These are phyloP conservation scores for Trichoderma sp. DNA, from an alignment of 2,329 filamentous ascomycete species.

Conservation along the genomic window DNA sequence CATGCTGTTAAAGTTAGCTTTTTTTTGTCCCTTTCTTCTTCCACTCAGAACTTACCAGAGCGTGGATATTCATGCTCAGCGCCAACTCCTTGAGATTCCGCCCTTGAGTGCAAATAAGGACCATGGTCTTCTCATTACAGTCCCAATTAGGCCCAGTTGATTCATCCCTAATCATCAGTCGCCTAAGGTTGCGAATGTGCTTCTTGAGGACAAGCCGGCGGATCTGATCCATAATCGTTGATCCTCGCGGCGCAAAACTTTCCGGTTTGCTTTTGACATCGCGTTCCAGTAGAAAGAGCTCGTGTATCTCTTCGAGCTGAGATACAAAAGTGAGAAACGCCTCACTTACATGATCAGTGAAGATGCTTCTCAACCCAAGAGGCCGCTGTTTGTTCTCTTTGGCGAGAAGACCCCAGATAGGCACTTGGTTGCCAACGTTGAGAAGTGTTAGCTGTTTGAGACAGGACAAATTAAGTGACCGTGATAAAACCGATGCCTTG, in stretches of 20 bases:
- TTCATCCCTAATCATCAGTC: constrained; percentile 65
- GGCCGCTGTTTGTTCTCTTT: constrained; percentile 57
- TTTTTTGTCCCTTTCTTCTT: not conserved
- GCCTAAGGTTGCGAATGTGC: constrained; percentile 58
- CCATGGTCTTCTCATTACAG: constrained; percentile 56
- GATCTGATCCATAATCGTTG: constrained; percentile 61
- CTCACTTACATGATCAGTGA: constrained; percentile 64
- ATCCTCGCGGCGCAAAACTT: constrained; percentile 55
- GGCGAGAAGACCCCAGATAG: constrained; percentile 61
- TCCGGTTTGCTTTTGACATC: constrained; percentile 55
- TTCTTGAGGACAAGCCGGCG: constrained; percentile 60
- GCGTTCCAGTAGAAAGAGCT: constrained; percentile 63
- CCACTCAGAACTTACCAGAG: constrained; percentile 52
- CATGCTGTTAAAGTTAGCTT: constrained; percentile 49
- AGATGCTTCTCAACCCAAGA: constrained; percentile 60
- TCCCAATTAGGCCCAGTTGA: constrained; percentile 57
- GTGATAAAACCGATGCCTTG: constrained; percentile 59
- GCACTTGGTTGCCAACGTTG: constrained; percentile 64
- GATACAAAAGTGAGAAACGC: constrained; percentile 59
- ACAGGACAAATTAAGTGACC: constrained; percentile 59
- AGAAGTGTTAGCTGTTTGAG: constrained; percentile 64
- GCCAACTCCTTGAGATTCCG: constrained; percentile 59
- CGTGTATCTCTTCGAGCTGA: constrained; percentile 57
- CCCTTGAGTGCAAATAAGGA: constrained; percentile 57
- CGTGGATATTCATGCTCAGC: constrained; percentile 56